Percentiles rank a stretch among this genome's conserved stretches.
phyloP scores from a whole-genome alignment of 2,329 filamentous ascomycete species.

The Ascomycota sp. region DNA sequence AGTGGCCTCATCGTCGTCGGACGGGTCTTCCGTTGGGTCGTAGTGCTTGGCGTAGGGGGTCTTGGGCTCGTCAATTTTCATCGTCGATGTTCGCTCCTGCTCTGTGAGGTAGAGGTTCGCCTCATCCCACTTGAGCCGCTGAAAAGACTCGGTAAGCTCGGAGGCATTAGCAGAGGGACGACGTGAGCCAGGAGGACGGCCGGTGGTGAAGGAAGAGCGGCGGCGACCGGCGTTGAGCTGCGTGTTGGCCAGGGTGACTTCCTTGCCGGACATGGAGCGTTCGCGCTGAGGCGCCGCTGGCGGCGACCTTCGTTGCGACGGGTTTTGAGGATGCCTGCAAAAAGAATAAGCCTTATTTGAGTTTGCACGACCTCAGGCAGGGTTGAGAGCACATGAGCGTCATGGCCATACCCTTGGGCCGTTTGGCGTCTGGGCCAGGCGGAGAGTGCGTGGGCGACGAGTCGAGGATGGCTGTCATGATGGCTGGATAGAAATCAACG shows the following conservation, averaged over 20 bases:
- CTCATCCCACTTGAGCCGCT: constrained; percentile 93
- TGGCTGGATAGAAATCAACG: no score
- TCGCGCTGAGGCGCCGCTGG: constrained; percentile 19
- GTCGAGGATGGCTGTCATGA: constrained; percentile 20
- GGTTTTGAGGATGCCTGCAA: constrained; percentile 84
- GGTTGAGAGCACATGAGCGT: not conserved
- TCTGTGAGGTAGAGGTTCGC: constrained; percentile 94
- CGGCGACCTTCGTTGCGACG: constrained; percentile 39
- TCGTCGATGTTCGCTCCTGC: constrained; percentile 83
- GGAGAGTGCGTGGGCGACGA: constrained; percentile 20
- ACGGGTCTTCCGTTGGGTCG: constrained; percentile 72
- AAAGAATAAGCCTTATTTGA: not conserved
- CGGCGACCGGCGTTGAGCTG: constrained; percentile 81
- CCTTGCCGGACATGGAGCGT: constrained; percentile 45
- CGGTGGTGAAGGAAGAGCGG: constrained; percentile 58
- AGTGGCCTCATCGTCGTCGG: constrained; percentile 46
- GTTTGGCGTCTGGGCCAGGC: constrained; percentile 18
- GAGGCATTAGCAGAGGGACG: constrained; percentile 41
- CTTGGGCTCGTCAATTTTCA: constrained; percentile 99
- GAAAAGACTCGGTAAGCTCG: constrained; percentile 30
- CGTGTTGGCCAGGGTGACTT: constrained; percentile 85
- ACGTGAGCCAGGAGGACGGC: constrained; percentile 43
- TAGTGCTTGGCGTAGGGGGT: constrained; percentile 90
- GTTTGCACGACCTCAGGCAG: no score
- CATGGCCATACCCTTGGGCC: constrained; percentile 21